Conservation (phyloP, 768 basidiomycete species). For the Termitomyces sp. region DNA sequence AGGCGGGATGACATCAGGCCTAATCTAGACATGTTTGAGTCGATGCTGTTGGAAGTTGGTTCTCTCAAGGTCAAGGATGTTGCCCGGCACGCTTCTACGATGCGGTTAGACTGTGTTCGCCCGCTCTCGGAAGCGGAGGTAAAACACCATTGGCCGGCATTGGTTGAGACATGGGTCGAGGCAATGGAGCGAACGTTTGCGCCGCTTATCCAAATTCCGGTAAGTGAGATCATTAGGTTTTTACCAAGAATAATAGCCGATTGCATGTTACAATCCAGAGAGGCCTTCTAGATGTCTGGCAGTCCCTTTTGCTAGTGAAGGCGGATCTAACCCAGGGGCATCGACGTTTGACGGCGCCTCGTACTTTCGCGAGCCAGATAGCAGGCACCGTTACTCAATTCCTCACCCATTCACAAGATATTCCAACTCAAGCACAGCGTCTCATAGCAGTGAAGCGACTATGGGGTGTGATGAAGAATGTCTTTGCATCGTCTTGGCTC, state of each 20-base stretch:
- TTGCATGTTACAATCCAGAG: slow-evolving; percentile 21
- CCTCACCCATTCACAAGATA: slow-evolving; percentile 17
- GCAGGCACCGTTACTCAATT: slow-evolving; percentile 31
- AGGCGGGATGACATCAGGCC: slow-evolving; percentile 18
- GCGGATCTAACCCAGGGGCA: slow-evolving; percentile 35
- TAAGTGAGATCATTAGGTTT: slow-evolving; percentile 9
- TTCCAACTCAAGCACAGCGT: slow-evolving; percentile 25
- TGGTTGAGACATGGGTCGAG: slow-evolving; percentile 33
- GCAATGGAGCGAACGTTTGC: slow-evolving; percentile 16
- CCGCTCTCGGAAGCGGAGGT: slow-evolving; percentile 34
- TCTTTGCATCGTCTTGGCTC: slow-evolving; percentile 37
- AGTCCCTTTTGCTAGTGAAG: slow-evolving; percentile 47
- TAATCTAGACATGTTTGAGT: slow-evolving; percentile 36
- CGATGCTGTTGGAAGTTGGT: slow-evolving; percentile 27
- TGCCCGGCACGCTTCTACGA: slow-evolving; percentile 20
- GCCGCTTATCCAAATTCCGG: slow-evolving; percentile 14
- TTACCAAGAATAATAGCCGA: background rate
- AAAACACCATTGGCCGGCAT: slow-evolving; percentile 26
- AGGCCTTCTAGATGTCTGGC: slow-evolving; percentile 42
- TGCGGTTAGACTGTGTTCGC: slow-evolving; percentile 21
- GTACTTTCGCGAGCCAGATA: slow-evolving; percentile 27
- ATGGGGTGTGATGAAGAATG: slow-evolving; percentile 47
- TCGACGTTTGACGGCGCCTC: slow-evolving; percentile 27
- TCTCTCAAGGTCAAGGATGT: slow-evolving; percentile 18
- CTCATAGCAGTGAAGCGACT: slow-evolving; percentile 38